These are phyloP conservation scores for Brettanomyces naardenensis DNA, from an alignment of 805 yeast genomes.

Conservation along the genomic window DNA sequence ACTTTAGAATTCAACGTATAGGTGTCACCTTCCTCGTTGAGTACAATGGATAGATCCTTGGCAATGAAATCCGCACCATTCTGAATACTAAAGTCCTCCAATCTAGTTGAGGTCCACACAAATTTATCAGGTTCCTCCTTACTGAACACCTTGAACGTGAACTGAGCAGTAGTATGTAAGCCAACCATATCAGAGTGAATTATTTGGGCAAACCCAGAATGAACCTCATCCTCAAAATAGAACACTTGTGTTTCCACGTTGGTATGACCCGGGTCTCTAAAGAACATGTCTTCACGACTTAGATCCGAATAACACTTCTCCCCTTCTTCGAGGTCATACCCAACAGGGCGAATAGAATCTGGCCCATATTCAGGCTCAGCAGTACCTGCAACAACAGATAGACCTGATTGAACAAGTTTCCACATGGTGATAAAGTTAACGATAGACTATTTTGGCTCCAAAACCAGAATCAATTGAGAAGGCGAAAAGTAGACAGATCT, in stretches of 20 bases:
- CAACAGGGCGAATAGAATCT: slow-evolving; percentile 82
- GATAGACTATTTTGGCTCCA: too few species aligned
- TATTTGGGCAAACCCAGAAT: slow-evolving; percentile 85
- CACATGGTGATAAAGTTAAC: too few species aligned
- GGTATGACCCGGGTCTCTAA: slow-evolving; percentile 70
- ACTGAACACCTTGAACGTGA: slow-evolving; percentile 77
- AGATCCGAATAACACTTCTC: slow-evolving; percentile 55
- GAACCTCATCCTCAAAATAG: slow-evolving; percentile 62
- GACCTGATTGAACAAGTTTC: slow-evolving; percentile 27
- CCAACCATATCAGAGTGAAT: slow-evolving; percentile 92
- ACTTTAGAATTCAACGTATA: slow-evolving; percentile 58
- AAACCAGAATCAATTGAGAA: too few species aligned
- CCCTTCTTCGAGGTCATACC: slow-evolving; percentile 41
- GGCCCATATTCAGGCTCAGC: slow-evolving; percentile 97
- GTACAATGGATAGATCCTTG: slow-evolving; percentile 55
- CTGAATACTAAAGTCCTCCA: slow-evolving; percentile 66
- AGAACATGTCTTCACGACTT: slow-evolving; percentile 59
- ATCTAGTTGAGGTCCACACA: slow-evolving; percentile 88
- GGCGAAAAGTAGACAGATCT: too few species aligned
- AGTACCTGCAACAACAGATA: slow-evolving; percentile 93
- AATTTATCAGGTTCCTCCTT: slow-evolving; percentile 40
- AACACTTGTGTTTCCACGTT: slow-evolving; percentile 95
- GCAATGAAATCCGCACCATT: slow-evolving; percentile 74
- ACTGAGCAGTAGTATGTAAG: slow-evolving; percentile 83
- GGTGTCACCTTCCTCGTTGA: slow-evolving; percentile 37